Evolutionary conservation across 192 early-diverging fungal species (phyloP).

Genomic region (Funneliformis geosporum): DNA sequence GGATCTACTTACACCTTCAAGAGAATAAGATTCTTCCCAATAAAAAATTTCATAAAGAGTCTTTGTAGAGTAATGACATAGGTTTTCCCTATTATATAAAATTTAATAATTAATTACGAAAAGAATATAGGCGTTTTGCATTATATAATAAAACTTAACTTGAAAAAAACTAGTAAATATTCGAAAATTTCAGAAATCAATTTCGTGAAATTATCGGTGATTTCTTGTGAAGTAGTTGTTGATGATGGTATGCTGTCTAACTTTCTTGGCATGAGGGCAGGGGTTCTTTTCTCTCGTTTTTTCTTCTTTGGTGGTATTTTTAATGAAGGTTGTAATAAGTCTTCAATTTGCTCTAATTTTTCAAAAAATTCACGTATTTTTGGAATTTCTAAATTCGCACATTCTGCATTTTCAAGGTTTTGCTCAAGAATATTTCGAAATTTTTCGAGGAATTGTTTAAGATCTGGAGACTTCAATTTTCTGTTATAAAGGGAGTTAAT

Average conservation of each 20-base stretch:
- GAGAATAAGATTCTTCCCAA: slow-evolving; percentile 66
- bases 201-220: background rate
- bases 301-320: background rate
- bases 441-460: background rate
- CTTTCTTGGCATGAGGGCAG: background rate
- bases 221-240: background rate
- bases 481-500: background rate
- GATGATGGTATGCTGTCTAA: background rate
- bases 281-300: background rate
- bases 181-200: background rate
- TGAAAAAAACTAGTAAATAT: slow-evolving; percentile 3
- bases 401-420: background rate
- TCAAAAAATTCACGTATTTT: background rate
- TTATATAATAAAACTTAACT: background rate
- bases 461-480: background rate
- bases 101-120: background rate
- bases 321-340: background rate
- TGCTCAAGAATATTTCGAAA: background rate
- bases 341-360: background rate
- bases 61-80: slow-evolving; percentile 60
- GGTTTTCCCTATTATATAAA: slow-evolving; percentile 39
- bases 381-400: background rate
- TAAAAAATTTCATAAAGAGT: slow-evolving; percentile 84
- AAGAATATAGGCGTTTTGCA: background rate
- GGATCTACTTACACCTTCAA: slow-evolving; percentile 63